phyloP scores from a whole-genome alignment of 2,329 filamentous ascomycete species.

The Penicillium nordicum region DNA sequence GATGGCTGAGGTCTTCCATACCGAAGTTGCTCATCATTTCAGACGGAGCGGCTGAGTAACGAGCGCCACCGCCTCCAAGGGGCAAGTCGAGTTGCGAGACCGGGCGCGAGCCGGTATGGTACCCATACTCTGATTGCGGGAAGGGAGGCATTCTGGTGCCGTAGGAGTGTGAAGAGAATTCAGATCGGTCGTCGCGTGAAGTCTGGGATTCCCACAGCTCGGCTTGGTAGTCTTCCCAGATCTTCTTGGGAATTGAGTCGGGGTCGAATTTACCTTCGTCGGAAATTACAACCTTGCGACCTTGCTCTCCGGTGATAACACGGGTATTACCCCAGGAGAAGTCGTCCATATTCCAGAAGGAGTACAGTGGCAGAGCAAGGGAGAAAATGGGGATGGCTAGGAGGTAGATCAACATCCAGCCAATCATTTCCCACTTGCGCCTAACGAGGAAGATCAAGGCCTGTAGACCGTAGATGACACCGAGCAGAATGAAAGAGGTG shows the following conservation, averaged over 20 bases:
- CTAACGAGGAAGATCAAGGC: slow-evolving; percentile 94
- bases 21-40: slow-evolving; percentile 71
- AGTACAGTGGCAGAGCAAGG: slow-evolving; percentile 82
- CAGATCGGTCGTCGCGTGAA: slow-evolving; percentile 76
- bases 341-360: slow-evolving; percentile 99
- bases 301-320: slow-evolving; percentile 90
- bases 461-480: slow-evolving; percentile 94
- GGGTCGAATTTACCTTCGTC: slow-evolving; percentile 99
- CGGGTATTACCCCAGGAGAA: slow-evolving; percentile 99
- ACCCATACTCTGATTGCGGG: slow-evolving; percentile 68
- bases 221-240: slow-evolving; percentile 98
- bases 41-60: slow-evolving; percentile 76
- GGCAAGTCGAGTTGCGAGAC: slow-evolving; percentile 58
- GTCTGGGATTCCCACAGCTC: slow-evolving; percentile 97
- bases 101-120: slow-evolving; percentile 55
- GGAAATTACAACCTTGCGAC: slow-evolving; percentile 85
- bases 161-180: slow-evolving; percentile 91
- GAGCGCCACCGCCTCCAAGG: slow-evolving; percentile 54
- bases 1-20: slow-evolving; percentile 67
- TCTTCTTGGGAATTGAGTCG: slow-evolving; percentile 87
- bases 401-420: slow-evolving; percentile 98
- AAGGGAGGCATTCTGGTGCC: slow-evolving; percentile 73
- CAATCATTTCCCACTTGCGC: slow-evolving; percentile 99
- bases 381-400: slow-evolving; percentile 88
- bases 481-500: slow-evolving; percentile 85